Evolutionary conservation across 768 basidiomycete species (phyloP), one percentile per base, ranked within the genome.

Genomic region (Suillus paluster): DNA sequence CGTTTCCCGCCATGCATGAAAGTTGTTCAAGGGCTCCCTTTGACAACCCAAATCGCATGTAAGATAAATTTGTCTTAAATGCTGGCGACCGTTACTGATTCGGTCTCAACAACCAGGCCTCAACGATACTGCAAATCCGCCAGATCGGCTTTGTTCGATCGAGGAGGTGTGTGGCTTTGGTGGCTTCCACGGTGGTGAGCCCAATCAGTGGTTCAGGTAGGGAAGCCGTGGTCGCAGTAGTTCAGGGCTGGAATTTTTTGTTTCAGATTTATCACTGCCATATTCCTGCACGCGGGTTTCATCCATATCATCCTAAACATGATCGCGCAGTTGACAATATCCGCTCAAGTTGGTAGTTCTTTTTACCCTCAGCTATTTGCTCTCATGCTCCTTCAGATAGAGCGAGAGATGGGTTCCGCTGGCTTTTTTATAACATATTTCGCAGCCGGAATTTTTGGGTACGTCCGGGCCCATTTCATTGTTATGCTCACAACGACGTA

Each of bases 1-100:
- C 91, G 97, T 30, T 97, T 95, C 71, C 92, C 93, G 15, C 91
- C 95, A 0, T 97, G 95, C 68, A 96, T 96, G 92, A 95, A 94
- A 71, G 66, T 73, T 6, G 86, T 95, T 8, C 66, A 75, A 34
- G 81, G 75, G 11, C 74, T 93, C 12, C 82, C 87, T 45, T 79
- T 80, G 17, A 82, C 83, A 3, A 84, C 83, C 0, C 71, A 72
- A 19, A 77, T 92, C 50, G 81, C 84, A 58, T 93, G 91, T 91
- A 67, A 60, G 84, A 73, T 36, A 25, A 30, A 34, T 55, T 23
- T 58, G 25, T 57, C 54, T 42, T 45, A 38, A 46, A 17, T 41
- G 17, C 56, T 68, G 21, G 74, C 17, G 10, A 14, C 23, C 55
- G 2, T 49, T 9, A 23, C 59, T 61, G 59, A 65, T 5, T 62